phyloP scores from a whole-genome alignment of 2,329 filamentous ascomycete species.

The Aspergillus fructus region DNA sequence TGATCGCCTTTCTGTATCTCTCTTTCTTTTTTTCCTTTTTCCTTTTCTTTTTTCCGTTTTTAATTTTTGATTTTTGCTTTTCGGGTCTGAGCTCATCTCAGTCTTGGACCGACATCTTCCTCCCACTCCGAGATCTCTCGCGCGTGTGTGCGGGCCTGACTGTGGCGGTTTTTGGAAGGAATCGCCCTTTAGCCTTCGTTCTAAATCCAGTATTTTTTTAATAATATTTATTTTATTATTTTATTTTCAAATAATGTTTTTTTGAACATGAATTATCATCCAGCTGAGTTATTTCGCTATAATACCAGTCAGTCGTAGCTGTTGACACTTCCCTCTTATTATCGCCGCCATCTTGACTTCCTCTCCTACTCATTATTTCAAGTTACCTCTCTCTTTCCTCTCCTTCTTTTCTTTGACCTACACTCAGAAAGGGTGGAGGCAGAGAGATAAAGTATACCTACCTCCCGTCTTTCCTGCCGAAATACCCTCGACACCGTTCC shows the following conservation, averaged over 20 bases:
- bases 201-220: constrained; percentile 9
- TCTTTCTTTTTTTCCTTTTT: constrained; percentile 14
- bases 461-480: not conserved
- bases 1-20: constrained; percentile 21
- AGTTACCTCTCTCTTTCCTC: constrained; percentile 14
- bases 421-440: constrained; percentile 16
- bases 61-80: not conserved
- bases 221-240: constrained; percentile 14
- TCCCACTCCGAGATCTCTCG: constrained; percentile 12
- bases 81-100: constrained; percentile 22
- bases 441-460: not conserved
- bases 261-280: not conserved
- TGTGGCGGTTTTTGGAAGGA: constrained; percentile 21
- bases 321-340: constrained; percentile 19
- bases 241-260: constrained; percentile 11
- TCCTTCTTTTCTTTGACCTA: constrained; percentile 12
- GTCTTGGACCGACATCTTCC: constrained; percentile 16
- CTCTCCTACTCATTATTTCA: constrained; percentile 10
- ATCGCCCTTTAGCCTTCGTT: constrained; percentile 8
- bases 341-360: constrained; percentile 17
- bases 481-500: not conserved
- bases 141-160: constrained; percentile 22
- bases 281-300: not conserved
- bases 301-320: constrained; percentile 5
- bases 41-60: constrained; percentile 12